These are phyloP conservation scores for Periconia sp. DNA, from an alignment of 2,329 filamentous ascomycete species.

Conservation along the genomic window DNA sequence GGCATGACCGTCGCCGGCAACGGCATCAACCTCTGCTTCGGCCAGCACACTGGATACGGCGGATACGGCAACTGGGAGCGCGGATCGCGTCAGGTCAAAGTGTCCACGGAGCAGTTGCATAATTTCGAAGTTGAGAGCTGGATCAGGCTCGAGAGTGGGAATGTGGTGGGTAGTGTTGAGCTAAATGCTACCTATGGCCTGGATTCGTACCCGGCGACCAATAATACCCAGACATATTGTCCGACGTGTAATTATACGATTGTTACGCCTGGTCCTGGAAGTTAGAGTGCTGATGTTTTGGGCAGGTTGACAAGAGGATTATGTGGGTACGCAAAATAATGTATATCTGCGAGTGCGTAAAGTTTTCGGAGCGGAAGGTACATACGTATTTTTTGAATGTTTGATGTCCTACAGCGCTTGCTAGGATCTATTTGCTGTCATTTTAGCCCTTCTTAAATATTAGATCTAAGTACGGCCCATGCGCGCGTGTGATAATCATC, in stretches of 20 bases:
- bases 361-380: too few species aligned
- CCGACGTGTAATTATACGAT: slow-evolving; percentile 7
- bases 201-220: slow-evolving; percentile 51
- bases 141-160: slow-evolving; percentile 60
- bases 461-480: too few species aligned
- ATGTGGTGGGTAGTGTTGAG: slow-evolving; percentile 51
- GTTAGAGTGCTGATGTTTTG: neutral
- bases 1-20: slow-evolving; percentile 41
- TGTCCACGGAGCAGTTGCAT: slow-evolving; percentile 47
- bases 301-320: neutral
- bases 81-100: slow-evolving; percentile 56
- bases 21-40: slow-evolving; percentile 55
- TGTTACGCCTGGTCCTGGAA: slow-evolving; percentile 2
- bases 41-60: slow-evolving; percentile 67
- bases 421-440: too few species aligned
- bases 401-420: too few species aligned
- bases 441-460: too few species aligned
- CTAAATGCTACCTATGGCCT: slow-evolving; percentile 61
- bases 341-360: too few species aligned
- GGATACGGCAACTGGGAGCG: slow-evolving; percentile 66
- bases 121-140: slow-evolving; percentile 55
- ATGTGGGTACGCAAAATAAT: neutral
- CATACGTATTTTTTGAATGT: too few species aligned
- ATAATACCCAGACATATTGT: slow-evolving; percentile 5
- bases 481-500: too few species aligned